phyloP scores from a whole-genome alignment of 176 grass and related monocot genomes.

The Secale cereale region DNA sequence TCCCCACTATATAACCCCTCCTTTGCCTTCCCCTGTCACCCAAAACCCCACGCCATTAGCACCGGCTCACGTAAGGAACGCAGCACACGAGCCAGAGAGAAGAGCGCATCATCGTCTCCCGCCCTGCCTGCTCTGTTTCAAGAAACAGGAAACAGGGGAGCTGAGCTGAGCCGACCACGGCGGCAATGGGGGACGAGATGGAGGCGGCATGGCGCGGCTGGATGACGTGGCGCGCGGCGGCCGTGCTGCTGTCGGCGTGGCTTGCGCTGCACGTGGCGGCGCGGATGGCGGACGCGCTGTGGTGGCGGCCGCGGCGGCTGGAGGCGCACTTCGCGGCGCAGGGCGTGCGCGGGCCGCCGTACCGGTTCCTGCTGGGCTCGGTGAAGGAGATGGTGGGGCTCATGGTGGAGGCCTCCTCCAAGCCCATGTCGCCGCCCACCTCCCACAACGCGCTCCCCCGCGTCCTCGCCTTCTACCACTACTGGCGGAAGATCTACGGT shows the following conservation, averaged over 20 bases:
- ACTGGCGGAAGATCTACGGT: conserved; percentile 97
- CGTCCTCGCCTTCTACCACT: conserved; percentile 92
- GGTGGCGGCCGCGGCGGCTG: conserved; percentile 66
- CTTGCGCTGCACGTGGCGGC: conserved; percentile 40
- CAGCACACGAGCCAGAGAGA: not conserved
- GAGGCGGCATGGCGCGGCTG: conserved; percentile 22
- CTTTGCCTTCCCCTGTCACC: conserved; percentile 32
- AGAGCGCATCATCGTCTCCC: not conserved
- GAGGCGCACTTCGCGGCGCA: conserved; percentile 79
- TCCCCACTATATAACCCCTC: conserved; percentile 54
- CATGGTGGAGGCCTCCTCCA: conserved; percentile 71
- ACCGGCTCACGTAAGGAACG: not conserved
- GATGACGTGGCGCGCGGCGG: conserved; percentile 31
- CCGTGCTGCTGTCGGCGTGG: conserved; percentile 23
- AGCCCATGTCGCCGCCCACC: conserved; percentile 67
- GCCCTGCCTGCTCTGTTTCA: conserved; percentile 4
- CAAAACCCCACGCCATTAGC: conserved; percentile 24
- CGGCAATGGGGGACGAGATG: conserved; percentile 31
- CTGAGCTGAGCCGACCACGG: not conserved
- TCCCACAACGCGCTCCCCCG: conserved; percentile 83
- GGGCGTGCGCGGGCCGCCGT: conserved; percentile 71
- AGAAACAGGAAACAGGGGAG: conserved; percentile 23
- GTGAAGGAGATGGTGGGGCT: conserved; percentile 81
- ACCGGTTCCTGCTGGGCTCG: conserved; percentile 64
- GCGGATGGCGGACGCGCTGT: conserved; percentile 59